These are phyloP conservation scores for Termitomyces sp. DNA, from an alignment of 768 basidiomycete species.

Conservation along the genomic window DNA sequence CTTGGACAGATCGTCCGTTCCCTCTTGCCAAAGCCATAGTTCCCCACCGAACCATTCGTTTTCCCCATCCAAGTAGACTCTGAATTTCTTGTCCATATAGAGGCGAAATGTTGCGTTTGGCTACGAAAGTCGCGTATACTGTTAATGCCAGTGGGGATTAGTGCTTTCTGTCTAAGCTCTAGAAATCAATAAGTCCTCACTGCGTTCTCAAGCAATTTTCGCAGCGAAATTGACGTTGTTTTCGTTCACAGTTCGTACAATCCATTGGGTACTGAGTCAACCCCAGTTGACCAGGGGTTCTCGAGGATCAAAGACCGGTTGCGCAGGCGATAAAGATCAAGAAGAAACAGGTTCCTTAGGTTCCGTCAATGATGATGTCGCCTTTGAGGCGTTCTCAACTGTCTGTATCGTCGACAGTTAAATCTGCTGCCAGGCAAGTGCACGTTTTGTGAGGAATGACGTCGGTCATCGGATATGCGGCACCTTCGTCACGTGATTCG, in stretches of 20 bases:
- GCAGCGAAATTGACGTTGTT: slow-evolving; percentile 70
- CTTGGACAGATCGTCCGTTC: too few species aligned
- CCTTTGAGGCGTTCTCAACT: background rate
- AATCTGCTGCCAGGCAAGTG: background rate
- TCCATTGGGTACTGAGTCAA: slow-evolving; percentile 45
- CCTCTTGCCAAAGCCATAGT: too few species aligned
- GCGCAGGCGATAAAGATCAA: background rate
- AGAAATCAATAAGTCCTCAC: slow-evolving; percentile 31
- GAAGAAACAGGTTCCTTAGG: background rate
- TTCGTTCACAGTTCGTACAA: slow-evolving; percentile 30
- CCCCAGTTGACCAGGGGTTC: background rate
- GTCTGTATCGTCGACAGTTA: background rate
- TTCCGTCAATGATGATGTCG: background rate
- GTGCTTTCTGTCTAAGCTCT: background rate
- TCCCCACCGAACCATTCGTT: too few species aligned
- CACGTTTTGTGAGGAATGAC: background rate
- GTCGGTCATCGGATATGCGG: background rate
- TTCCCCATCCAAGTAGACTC: too few species aligned
- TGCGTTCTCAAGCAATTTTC: slow-evolving; percentile 62
- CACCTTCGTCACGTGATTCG: background rate
- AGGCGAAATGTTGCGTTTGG: too few species aligned
- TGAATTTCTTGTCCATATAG: too few species aligned
- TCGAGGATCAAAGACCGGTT: background rate
- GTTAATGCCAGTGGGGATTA: background rate
- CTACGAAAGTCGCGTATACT: too few species aligned